These are phyloP conservation scores for Chaetomium tenue DNA, from an alignment of 495 filamentous ascomycete genomes.

Conservation along the genomic window DNA sequence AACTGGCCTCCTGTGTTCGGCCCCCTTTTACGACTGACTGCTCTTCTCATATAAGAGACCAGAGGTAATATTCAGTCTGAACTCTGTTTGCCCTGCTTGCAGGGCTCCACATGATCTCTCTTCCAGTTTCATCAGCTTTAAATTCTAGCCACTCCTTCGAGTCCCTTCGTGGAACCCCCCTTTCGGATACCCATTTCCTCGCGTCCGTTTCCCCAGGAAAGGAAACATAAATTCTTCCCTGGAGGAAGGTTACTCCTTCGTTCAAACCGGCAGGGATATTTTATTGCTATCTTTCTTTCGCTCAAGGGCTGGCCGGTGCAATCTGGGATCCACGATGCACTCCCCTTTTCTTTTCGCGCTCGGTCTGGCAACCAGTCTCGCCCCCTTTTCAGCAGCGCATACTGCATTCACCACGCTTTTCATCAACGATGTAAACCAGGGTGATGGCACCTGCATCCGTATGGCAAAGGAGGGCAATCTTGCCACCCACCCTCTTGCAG, in stretches of 20 bases:
- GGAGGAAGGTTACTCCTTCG: neutral
- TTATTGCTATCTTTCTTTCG: neutral
- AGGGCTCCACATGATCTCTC: neutral
- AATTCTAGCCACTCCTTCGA: conserved; percentile 12
- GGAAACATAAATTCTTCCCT: neutral
- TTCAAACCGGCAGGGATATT: neutral
- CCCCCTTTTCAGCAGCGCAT: conserved; percentile 50
- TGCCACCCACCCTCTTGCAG: conserved; percentile 54
- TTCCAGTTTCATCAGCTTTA: neutral
- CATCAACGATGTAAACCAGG: conserved; percentile 62
- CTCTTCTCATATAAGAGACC: neutral
- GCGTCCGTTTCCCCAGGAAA: neutral
- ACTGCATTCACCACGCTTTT: conserved; percentile 66
- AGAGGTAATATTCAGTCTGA: neutral
- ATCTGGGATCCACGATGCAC: conserved; percentile 28
- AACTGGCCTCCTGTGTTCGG: conserved; percentile 4
- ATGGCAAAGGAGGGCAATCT: conserved; percentile 53
- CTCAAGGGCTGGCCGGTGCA: conserved; percentile 16
- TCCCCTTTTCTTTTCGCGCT: conserved; percentile 26
- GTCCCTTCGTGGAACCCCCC: neutral
- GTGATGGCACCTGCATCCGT: conserved; percentile 68
- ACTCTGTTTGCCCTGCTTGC: neutral
- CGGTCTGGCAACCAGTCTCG: conserved; percentile 35
- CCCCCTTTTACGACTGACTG: neutral
- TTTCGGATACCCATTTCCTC: neutral